Conservation (phyloP, 192 early-diverging fungal species). For the Backusella psychrophila region DNA sequence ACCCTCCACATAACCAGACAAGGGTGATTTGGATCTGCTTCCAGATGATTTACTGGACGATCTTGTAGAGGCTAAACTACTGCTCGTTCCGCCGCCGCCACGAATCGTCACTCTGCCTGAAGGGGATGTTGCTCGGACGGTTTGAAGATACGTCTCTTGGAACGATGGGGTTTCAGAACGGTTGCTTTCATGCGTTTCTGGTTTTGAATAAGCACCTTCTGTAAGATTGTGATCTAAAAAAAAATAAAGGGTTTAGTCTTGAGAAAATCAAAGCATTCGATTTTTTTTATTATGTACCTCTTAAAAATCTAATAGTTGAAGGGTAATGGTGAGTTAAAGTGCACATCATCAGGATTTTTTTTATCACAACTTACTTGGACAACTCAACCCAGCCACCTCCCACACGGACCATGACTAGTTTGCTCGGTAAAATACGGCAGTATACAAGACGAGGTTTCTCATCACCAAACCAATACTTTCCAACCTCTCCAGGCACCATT, state of each 20-base stretch:
- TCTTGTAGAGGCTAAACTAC: background rate
- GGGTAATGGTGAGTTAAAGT: background rate
- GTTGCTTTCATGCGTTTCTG: background rate
- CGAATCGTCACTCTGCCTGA: constrained; percentile 22
- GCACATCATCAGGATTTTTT: background rate
- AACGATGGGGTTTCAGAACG: background rate
- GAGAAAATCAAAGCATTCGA: no score
- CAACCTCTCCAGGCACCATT: constrained; percentile 50
- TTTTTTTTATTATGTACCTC: background rate
- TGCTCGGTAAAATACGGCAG: constrained; percentile 58
- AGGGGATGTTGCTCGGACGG: constrained; percentile 20
- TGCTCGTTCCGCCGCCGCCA: background rate
- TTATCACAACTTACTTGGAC: constrained; percentile 42
- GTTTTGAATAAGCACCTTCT: constrained; percentile 21
- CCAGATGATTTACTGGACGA: constrained; percentile 20
- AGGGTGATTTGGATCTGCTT: constrained; percentile 11
- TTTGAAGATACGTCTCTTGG: constrained; percentile 17
- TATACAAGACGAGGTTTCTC: constrained; percentile 59
- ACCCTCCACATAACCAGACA: constrained; percentile 30
- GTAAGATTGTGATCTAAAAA: constrained; percentile 25
- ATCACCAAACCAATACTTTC: constrained; percentile 68
- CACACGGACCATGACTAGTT: constrained; percentile 65
- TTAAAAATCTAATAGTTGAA: constrained; percentile 9
- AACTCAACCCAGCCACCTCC: constrained; percentile 66
- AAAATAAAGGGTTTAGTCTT: background rate